Evolutionary conservation across 2,329 filamentous ascomycete species (phyloP), one percentile per base, ranked within the genome.

Genomic region (Talaromyces marneffei): DNA sequence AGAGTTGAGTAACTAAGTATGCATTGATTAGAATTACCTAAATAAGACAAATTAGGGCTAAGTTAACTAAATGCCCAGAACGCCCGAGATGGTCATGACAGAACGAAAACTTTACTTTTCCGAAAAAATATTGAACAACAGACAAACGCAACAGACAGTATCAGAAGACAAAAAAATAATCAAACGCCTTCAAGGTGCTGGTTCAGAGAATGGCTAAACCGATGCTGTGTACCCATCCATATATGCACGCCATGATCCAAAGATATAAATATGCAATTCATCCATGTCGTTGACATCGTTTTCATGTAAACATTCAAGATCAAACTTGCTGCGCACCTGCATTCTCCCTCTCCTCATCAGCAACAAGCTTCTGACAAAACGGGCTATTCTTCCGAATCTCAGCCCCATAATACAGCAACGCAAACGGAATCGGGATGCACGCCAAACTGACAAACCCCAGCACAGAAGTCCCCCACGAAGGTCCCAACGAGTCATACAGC

Each of bases 391-490:
- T 33, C n/a, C 55, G 23, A 57, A 57, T 57, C 40, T 31, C 37
- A 9, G 23, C 53, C 61, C 72, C 70, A 53, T 66, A 72, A 57
- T 64, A 66, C 62, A 74, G 69, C 61, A 79, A 70, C 14, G 69
- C 69, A 65, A 78, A 77, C 0, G 77, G 77, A 62, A 79, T 78
- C 0, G 73, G 67, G 20, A 71, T 68, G 59, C 77, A 75, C 1
- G 65, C 71, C 35, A 78, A 14, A 62, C 73, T 73, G 16, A 75
- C 59, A 61, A 78, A 78, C 1, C 70, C 77, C 12, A 79, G 65
- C 7, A 78, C 59, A 10, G 72, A 75, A 35, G 75, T 77, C 4
- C 71, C 77, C 77, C 76, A 79, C 1, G 70, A 64, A 4, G 78
- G 71, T 0, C 76, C 75, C 12, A 78, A 63, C 9, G 64, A 66